Evolutionary conservation across 805 yeast species (phyloP).

Genomic region (Pichia cabralensis): DNA sequence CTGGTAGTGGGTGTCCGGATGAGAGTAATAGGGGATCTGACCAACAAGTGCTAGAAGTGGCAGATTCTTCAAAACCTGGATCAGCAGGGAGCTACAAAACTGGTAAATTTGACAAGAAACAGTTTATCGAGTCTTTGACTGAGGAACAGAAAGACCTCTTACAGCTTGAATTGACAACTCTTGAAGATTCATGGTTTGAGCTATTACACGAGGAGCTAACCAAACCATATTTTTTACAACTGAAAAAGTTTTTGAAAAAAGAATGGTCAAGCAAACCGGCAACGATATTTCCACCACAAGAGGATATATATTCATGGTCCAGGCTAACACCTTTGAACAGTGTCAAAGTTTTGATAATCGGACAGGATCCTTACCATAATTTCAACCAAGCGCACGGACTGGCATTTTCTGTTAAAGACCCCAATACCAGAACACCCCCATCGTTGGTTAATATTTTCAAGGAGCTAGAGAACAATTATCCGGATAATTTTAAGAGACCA

Average conservation of each 20-base stretch:
- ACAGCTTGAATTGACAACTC: conserved; percentile 53
- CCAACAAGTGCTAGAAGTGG: too few relatives aligned
- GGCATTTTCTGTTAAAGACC: conserved; percentile 84
- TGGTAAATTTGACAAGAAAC: conserved; percentile 23
- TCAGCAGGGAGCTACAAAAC: background rate
- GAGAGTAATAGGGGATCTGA: too few relatives aligned
- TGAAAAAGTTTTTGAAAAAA: conserved; percentile 51
- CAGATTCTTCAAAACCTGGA: too few relatives aligned
- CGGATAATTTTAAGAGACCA: conserved; percentile 58
- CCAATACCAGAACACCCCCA: conserved; percentile 76
- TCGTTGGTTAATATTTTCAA: conserved; percentile 83
- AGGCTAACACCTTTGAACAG: conserved; percentile 66
- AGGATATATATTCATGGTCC: conserved; percentile 86
- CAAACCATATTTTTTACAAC: conserved; percentile 71
- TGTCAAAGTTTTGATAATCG: conserved; percentile 73
- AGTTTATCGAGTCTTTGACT: conserved; percentile 41
- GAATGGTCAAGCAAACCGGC: conserved; percentile 32
- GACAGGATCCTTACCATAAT: conserved; percentile 97
- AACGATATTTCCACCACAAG: conserved; percentile 64
- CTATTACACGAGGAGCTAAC: conserved; percentile 60
- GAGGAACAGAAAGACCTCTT: conserved; percentile 43
- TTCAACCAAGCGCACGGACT: conserved; percentile 91
- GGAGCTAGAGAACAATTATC: conserved; percentile 55
- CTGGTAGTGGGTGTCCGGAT: too few relatives aligned
- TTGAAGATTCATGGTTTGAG: conserved; percentile 74